Conservation (phyloP, 139 green algal species). For the Gonium pectorale region DNA sequence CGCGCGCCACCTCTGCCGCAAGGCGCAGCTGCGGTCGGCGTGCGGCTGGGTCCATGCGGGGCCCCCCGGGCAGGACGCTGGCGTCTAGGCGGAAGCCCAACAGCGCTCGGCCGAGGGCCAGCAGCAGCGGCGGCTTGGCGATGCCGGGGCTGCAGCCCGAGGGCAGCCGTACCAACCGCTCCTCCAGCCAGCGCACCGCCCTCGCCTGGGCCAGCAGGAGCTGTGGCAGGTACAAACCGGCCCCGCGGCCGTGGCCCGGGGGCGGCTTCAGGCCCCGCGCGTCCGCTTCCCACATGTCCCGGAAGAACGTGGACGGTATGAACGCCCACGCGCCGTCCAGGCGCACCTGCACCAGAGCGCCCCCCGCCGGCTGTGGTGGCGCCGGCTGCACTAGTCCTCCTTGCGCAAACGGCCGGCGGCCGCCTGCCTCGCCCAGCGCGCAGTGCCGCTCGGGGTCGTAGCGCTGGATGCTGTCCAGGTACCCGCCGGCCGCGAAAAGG, state of each 20-base stretch:
- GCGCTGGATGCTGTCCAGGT: neutral
- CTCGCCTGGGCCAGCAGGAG: slow-evolving; percentile 13
- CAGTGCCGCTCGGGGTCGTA: neutral
- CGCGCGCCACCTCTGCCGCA: neutral
- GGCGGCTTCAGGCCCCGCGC: too few species aligned
- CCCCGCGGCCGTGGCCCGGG: too few species aligned
- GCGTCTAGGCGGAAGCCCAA: neutral
- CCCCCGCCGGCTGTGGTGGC: neutral
- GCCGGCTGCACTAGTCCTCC: neutral
- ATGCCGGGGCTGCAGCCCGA: neutral
- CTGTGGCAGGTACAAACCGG: neutral
- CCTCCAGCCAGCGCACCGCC: slow-evolving; percentile 30
- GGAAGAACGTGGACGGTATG: slow-evolving; percentile 29
- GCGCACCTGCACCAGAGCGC: slow-evolving; percentile 8
- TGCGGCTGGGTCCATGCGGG: too few species aligned
- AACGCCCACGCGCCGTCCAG: neutral
- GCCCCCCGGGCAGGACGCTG: too few species aligned
- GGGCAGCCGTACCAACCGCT: slow-evolving; percentile 16
- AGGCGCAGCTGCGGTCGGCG: neutral
- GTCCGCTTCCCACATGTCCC: neutral
- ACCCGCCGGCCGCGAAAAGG: neutral
- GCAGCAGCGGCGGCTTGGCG: neutral
- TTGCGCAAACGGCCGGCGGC: too few species aligned
- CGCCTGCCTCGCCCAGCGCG: neutral
- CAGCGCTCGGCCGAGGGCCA: neutral